Evolutionary conservation across 2,329 filamentous ascomycete genomes (phyloP), one percentile per base, ranked within the genome.

Genomic region (Thielaviopsis populi): DNA sequence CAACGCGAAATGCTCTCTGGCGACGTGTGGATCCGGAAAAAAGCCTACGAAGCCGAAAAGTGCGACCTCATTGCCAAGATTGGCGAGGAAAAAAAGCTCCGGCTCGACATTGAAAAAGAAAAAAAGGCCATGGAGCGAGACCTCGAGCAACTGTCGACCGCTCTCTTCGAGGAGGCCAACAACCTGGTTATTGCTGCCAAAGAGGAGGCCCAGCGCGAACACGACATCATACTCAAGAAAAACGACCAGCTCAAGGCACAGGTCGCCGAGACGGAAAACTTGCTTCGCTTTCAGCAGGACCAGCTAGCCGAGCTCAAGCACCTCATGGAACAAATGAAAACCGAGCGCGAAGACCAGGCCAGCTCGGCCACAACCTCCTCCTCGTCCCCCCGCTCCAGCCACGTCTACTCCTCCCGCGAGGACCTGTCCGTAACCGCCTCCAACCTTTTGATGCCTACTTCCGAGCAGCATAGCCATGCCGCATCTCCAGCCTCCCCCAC

Each of bases 91-190:
- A 84, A 79, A 69, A 80, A 77, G 59, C 78, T 83, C 68, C 82
- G 86, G n/a, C 73, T 78, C 7, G 81, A 84, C 56, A 82, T 82
- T 11, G 87, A 91, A 70, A 85, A 83, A 72, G 88, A 89, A 64
- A 96, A 94, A 78, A 89, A 87, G 73, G 85, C 85, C 67, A 96
- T 96, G 37, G 94, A 99, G 73, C 85, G 88, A 69, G 94, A 99
- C 74, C 77, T 99, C 56, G 94, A 97, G 75, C 89, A 84, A 62
- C 75, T 99, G 68, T 97, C 94, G 0, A 85, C 90, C 1, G 91
- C 90, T 33, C 80, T 99, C n/a, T 99, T 99, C 68, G 91, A 97
- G 72, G 92, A 99, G 77, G 94, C 94, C 60, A 97, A 99, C 76
- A 91, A 88, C 79, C 97, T 99, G 92, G 94, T 99, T 62, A 72